Conservation (phyloP, 352 stramenopile species). For the Phytophthora lateralis region DNA sequence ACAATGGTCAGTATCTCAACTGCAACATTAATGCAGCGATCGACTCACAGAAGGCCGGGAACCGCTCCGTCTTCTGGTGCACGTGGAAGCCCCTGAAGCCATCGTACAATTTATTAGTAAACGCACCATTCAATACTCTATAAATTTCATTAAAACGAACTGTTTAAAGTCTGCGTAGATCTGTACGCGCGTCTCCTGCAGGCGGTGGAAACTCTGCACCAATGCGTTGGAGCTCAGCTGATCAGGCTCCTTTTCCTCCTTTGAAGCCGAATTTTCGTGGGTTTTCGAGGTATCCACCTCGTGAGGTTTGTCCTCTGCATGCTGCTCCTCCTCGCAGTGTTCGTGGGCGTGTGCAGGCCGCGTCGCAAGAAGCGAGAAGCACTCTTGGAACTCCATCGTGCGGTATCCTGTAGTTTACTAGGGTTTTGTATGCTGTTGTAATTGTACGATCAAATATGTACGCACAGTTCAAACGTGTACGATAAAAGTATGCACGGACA, state of each 20-base stretch:
- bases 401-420: not conserved
- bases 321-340: constrained; percentile 55
- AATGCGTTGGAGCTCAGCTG: constrained; percentile 30
- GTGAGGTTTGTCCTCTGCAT: not conserved
- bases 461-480: too few relatives aligned
- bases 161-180: constrained; percentile 74
- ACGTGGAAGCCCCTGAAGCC: constrained; percentile 58
- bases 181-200: constrained; percentile 70
- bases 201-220: constrained; percentile 46
- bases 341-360: constrained; percentile 61
- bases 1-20: not conserved
- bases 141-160: constrained; percentile 22
- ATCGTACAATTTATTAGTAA: constrained; percentile 3
- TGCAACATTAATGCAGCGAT: not conserved
- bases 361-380: constrained; percentile 64
- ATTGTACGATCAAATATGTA: not conserved
- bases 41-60: constrained; percentile 66
- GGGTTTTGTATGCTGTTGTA: not conserved
- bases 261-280: not conserved
- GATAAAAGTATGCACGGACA: not conserved
- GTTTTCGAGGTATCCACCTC: not conserved
- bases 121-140: not conserved
- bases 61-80: constrained; percentile 68
- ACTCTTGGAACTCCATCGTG: constrained; percentile 72
- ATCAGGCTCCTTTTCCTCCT: constrained; percentile 8